Evolutionary conservation across 495 filamentous ascomycete genomes (phyloP).

Genomic region (Choiromyces venosus): DNA sequence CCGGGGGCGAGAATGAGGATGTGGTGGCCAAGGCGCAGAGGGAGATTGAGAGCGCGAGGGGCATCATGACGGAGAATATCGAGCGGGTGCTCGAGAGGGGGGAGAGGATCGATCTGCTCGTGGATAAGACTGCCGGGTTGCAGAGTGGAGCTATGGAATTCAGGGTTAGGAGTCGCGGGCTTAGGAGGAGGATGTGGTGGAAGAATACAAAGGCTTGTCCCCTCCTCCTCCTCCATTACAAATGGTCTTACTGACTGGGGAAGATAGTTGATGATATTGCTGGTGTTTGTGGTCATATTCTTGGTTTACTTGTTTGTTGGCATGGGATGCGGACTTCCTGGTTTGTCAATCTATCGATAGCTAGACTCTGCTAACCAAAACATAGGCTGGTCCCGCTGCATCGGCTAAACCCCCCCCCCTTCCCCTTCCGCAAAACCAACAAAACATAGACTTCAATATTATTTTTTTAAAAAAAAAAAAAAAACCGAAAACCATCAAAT

Average conservation of each 20-base stretch:
- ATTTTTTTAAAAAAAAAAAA: too few species aligned
- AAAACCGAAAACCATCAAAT: neutral
- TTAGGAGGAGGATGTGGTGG: conserved; percentile 98
- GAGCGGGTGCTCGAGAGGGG: conserved; percentile 91
- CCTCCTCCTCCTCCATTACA: neutral
- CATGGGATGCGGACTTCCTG: conserved; percentile 41
- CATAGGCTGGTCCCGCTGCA: neutral
- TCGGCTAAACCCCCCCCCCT: neutral
- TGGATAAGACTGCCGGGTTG: conserved; percentile 89
- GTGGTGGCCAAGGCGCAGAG: conserved; percentile 73
- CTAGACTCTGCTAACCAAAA: neutral
- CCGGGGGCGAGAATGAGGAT: conserved; percentile 64
- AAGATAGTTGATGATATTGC: conserved; percentile 60
- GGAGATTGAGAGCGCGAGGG: conserved; percentile 88
- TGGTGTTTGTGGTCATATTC: conserved; percentile 75
- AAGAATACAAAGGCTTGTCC: conserved; percentile 77
- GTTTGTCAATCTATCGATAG: conserved; percentile 15
- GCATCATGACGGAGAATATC: conserved; percentile 99
- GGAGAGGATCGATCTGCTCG: conserved; percentile 88
- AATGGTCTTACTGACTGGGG: conserved; percentile 21
- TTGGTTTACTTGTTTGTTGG: conserved; percentile 53
- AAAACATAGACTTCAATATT: neutral
- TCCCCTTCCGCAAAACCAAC: neutral
- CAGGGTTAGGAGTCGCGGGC: conserved; percentile 50
- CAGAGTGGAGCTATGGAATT: conserved; percentile 45